These are phyloP conservation scores for Dipodascus geniculatus DNA, from an alignment of 805 yeast species.

Conservation along the genomic window DNA sequence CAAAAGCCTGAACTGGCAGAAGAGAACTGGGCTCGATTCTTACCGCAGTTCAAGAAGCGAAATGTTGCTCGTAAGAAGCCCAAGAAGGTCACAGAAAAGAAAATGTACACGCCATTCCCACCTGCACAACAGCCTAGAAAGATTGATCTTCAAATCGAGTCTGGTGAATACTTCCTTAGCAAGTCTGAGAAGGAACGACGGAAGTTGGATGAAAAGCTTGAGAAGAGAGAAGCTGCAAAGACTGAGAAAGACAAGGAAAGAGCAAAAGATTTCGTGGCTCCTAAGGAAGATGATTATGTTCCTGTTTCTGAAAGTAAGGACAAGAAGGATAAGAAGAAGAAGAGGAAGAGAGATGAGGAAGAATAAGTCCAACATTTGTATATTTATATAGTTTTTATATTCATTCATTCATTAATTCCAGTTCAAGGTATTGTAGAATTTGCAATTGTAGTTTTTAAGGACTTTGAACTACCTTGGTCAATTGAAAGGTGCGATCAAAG, in stretches of 20 bases:
- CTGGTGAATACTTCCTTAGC: conserved; percentile 95
- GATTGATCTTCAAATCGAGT: conserved; percentile 92
- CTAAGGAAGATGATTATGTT: conserved; percentile 52
- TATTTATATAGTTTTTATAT: too few species aligned
- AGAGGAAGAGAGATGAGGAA: conserved; percentile 10
- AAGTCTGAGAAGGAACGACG: conserved; percentile 68
- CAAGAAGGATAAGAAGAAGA: conserved; percentile 19
- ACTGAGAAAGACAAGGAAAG: conserved; percentile 57
- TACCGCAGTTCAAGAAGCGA: conserved; percentile 94
- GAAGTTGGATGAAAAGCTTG: conserved; percentile 64
- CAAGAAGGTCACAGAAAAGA: conserved; percentile 55
- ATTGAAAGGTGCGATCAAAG: too few species aligned
- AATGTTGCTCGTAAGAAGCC: conserved; percentile 91
- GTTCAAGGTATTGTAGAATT: too few species aligned
- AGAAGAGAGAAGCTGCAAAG: conserved; percentile 62
- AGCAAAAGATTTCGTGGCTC: conserved; percentile 72
- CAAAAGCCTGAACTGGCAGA: conserved; percentile 90
- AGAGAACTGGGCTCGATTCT: conserved; percentile 93
- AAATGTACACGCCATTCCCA: conserved; percentile 96
- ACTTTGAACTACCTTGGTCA: too few species aligned
- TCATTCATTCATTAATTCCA: background rate
- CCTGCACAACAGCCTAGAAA: conserved; percentile 95
- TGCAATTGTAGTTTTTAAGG: too few species aligned
- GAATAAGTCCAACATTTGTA: background rate
- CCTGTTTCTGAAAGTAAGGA: conserved; percentile 26